Percentiles rank a stretch among this genome's conserved stretches.
Evolutionary conservation across 2,329 filamentous ascomycete species (phyloP).

Genomic region (Beauveria brongniartii): DNA sequence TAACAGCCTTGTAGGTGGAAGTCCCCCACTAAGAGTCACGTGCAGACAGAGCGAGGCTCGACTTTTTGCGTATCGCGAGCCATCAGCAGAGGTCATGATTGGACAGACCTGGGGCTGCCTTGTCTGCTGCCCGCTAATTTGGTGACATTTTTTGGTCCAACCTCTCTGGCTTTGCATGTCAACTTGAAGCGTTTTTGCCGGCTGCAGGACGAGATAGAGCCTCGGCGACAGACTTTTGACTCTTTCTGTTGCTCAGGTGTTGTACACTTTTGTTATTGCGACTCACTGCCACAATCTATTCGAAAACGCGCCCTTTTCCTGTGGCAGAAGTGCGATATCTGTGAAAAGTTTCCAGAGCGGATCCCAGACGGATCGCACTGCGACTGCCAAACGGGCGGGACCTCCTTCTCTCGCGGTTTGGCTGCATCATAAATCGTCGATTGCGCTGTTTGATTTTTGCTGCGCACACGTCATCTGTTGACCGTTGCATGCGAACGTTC

Average conservation of each 20-base stretch:
- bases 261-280: too few relatives aligned
- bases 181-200: neutral
- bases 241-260: too few relatives aligned
- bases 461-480: neutral
- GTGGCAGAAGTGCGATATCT: neutral
- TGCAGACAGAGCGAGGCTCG: neutral
- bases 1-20: neutral
- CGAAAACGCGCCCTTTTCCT: neutral
- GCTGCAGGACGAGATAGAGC: neutral
- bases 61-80: constrained; percentile 7
- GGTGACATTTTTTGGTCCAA: constrained; percentile 4
- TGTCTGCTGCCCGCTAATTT: neutral
- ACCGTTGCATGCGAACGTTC: neutral
- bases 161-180: neutral
- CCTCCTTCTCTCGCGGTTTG: neutral
- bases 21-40: constrained; percentile 6
- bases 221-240: neutral
- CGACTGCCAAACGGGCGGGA: neutral
- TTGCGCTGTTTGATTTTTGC: neutral
- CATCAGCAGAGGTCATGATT: constrained; percentile 1
- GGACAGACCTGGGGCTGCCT: neutral
- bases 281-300: too few relatives aligned
- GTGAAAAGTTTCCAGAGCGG: constrained; percentile 1
- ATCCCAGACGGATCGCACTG: neutral
- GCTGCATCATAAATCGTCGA: neutral